Evolutionary conservation across 306 rosid species (phyloP), one percentile per base, ranked within the genome.

Genomic region (Dryas alaskensis): DNA sequence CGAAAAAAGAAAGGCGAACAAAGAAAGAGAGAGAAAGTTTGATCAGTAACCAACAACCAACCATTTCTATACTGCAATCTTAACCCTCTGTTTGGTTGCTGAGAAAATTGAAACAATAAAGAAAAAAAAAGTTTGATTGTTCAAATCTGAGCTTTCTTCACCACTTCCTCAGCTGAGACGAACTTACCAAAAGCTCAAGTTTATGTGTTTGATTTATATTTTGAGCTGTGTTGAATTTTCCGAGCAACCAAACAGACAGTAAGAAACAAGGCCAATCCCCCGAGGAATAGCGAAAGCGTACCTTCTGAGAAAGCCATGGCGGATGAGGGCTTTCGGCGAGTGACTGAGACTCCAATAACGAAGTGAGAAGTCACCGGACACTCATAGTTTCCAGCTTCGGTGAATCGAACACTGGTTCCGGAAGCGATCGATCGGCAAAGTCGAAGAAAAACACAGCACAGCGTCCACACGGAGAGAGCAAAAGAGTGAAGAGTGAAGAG

Each of bases 41-140:
- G 77, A 87, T 86, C 84, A 89, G 91, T 83, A 83, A 59, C 49
- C 80, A 81, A 64, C 68, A 81, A 69, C 65, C 73, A 73, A 27
- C 50, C 53, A 59, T 31, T 70, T 58, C 65, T 70, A 49, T 63
- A 81, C 72, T 68, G 19, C 59, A 60, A 62, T 51, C 67, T 52
- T 75, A 69, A 59, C 73, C 67, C 74, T 81, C 86, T 78, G 86
- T 85, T 86, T 79, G 89, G 83, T 82, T 84, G 80, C 92, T 81
- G 84, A 86, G 82, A 81, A 87, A 85, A 79, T 55, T 57, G 64
- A 60, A 60, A 64, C 78, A 66, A 45, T 53, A 16, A 69, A 73
- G 63, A 42, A 27, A 7, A 6, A 6, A 37, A 4, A 13, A 43
- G 57, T 17, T 69, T 7, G 25, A 60, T 61, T 57, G 64, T 22